A percentile compares a stretch with the other conserved stretches of the same genome.
Evolutionary conservation across 108 stramenopile species (phyloP).

Genomic region (Licmophora abbreviata): DNA sequence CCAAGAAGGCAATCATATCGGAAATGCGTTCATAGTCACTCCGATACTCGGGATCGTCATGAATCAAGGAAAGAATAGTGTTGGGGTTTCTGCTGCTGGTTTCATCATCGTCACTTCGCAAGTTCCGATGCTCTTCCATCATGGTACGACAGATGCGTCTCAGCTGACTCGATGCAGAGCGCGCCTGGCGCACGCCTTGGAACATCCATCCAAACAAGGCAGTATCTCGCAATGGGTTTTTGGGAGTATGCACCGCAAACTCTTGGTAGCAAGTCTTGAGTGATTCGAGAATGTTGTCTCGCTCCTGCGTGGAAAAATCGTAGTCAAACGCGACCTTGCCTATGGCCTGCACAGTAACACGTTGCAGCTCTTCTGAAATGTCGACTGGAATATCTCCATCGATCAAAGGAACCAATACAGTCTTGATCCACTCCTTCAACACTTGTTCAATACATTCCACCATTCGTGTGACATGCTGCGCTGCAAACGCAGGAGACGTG

Average conservation of each 20-base stretch:
- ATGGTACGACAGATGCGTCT: too few relatives aligned
- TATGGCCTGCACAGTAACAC: conserved; percentile 32
- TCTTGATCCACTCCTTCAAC: conserved; percentile 30
- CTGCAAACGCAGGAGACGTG: conserved; percentile 25
- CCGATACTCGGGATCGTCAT: conserved; percentile 22
- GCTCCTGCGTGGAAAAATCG: conserved; percentile 15
- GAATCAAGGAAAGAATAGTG: conserved; percentile 29
- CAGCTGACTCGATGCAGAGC: too few relatives aligned
- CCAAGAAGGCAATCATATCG: conserved; percentile 33
- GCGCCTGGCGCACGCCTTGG: too few relatives aligned
- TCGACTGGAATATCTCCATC: conserved; percentile 19
- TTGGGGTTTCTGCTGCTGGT: too few relatives aligned
- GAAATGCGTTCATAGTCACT: conserved; percentile 24
- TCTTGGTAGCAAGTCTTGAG: too few relatives aligned
- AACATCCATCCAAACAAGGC: too few relatives aligned
- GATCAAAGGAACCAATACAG: conserved; percentile 9
- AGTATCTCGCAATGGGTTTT: too few relatives aligned
- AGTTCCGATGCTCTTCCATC: too few relatives aligned
- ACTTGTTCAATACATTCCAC: conserved; percentile 16
- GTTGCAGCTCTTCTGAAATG: conserved; percentile 25
- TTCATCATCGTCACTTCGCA: too few relatives aligned
- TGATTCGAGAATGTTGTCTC: too few relatives aligned
- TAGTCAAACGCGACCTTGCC: conserved; percentile 46
- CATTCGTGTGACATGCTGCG: conserved; percentile 26
- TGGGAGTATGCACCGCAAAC: too few relatives aligned